Percentiles rank a stretch among this genome's conserved stretches.
These are phyloP conservation scores for Rhynchospora pubera DNA, from an alignment of 176 grass and related monocot genomes.

Conservation along the genomic window DNA sequence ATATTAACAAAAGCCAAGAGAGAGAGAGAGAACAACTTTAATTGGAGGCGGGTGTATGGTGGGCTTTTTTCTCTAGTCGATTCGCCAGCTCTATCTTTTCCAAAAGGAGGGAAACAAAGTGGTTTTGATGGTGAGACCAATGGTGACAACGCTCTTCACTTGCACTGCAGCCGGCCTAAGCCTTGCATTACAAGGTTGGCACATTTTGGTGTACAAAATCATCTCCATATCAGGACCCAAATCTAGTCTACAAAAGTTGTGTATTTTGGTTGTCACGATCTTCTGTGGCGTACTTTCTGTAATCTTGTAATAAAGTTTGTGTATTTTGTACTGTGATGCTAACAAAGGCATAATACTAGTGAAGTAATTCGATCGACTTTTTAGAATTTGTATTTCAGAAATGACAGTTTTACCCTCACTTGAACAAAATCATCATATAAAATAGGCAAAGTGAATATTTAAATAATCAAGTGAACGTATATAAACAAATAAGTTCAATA, in stretches of 20 bases:
- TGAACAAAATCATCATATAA: no score
- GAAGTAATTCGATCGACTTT: no score
- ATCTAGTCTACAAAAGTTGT: background rate
- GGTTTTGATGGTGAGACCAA: background rate
- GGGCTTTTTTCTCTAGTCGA: background rate
- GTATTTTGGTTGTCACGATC: background rate
- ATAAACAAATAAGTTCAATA: no score
- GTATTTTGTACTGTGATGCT: background rate
- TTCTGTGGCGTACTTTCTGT: background rate
- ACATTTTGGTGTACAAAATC: background rate
- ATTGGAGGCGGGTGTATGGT: background rate
- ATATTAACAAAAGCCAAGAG: background rate
- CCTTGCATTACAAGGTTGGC: background rate
- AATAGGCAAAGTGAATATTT: no score
- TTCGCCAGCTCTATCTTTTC: background rate
- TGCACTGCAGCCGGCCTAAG: background rate
- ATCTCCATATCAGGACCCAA: background rate
- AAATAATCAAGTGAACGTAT: no score
- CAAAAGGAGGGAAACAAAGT: constrained; percentile 2
- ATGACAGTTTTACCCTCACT: no score
- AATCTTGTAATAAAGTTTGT: background rate
- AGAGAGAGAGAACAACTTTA: background rate
- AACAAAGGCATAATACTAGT: background rate
- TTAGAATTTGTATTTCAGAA: no score
- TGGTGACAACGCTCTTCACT: background rate